Conservation (phyloP, 2,329 filamentous ascomycete species). For the Ophiostoma australiae region DNA sequence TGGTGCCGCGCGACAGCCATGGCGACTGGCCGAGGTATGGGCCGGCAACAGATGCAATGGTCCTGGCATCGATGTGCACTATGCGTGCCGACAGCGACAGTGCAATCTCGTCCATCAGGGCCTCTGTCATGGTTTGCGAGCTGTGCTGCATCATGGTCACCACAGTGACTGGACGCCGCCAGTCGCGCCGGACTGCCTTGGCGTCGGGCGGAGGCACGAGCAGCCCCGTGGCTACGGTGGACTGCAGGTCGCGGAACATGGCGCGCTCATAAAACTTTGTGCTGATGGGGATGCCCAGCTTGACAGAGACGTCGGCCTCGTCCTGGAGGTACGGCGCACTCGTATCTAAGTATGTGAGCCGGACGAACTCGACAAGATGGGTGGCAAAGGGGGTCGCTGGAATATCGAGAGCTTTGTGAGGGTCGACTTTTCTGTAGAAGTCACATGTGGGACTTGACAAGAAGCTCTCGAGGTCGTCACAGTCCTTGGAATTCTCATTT, state of each 20-base stretch:
- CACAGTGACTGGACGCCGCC: slow-evolving; percentile 35
- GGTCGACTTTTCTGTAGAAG: slow-evolving; percentile 15
- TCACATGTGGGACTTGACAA: not conserved
- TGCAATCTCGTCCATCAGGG: slow-evolving; percentile 33
- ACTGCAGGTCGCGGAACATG: slow-evolving; percentile 34
- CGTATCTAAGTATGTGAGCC: not conserved
- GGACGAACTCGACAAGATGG: not conserved
- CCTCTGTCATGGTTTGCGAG: slow-evolving; percentile 31
- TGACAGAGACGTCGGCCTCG: slow-evolving; percentile 21
- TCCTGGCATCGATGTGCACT: slow-evolving; percentile 62
- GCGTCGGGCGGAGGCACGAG: slow-evolving; percentile 30
- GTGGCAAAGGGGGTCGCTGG: slow-evolving; percentile 3
- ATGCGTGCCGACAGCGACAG: slow-evolving; percentile 56
- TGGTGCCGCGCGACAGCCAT: slow-evolving; percentile 45
- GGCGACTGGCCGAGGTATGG: slow-evolving; percentile 61
- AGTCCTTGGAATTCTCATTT: not conserved
- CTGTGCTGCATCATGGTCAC: slow-evolving; percentile 37
- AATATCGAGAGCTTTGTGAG: slow-evolving; percentile 18
- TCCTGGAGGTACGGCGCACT: not conserved
- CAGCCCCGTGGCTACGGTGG: slow-evolving; percentile 35
- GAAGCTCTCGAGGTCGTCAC: no score
- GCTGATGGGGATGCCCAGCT: slow-evolving; percentile 10
- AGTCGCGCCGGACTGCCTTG: slow-evolving; percentile 28
- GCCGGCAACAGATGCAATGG: slow-evolving; percentile 64
- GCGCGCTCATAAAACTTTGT: slow-evolving; percentile 28